Evolutionary conservation across 2,329 filamentous ascomycete genomes (phyloP).

Genomic region (Lachnellula cervina): DNA sequence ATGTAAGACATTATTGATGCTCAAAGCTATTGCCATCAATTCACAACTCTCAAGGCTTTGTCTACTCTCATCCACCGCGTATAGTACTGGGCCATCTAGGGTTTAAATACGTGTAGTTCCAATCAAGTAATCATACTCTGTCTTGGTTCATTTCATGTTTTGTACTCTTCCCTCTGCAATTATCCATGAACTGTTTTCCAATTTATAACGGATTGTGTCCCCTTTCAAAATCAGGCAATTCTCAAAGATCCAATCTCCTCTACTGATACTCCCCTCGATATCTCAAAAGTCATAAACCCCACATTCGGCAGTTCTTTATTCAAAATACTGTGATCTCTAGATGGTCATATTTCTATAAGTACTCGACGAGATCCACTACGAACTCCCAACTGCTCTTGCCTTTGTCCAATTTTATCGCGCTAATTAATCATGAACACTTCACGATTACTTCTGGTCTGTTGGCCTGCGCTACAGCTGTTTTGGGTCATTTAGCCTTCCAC

Average conservation of each 20-base stretch:
- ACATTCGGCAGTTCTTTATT: not conserved
- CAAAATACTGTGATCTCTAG: not conserved
- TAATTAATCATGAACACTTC: constrained; percentile 16
- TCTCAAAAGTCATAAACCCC: constrained; percentile 4
- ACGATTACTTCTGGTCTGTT: constrained; percentile 12
- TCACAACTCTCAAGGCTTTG: too few species aligned
- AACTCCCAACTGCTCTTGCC: not conserved
- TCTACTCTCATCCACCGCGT: not conserved
- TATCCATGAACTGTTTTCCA: constrained; percentile 3
- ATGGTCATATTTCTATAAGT: not conserved
- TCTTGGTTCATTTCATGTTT: constrained; percentile 2
- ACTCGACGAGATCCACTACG: not conserved
- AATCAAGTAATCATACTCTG: constrained; percentile 5
- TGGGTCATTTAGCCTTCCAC: constrained; percentile 40
- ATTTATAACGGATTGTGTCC: constrained; percentile 7
- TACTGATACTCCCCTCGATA: not conserved
- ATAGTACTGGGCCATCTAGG: not conserved
- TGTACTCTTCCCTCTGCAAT: constrained; percentile 7
- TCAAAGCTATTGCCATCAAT: too few species aligned
- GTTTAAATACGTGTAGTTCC: not conserved
- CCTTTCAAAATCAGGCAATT: constrained; percentile 16
- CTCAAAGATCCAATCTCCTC: not conserved
- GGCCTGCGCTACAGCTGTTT: constrained; percentile 33
- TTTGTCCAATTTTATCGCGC: not conserved
- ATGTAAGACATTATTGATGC: too few species aligned